phyloP scores from a whole-genome alignment of 139 green algal species.

The Chlamydomonas sp. region DNA sequence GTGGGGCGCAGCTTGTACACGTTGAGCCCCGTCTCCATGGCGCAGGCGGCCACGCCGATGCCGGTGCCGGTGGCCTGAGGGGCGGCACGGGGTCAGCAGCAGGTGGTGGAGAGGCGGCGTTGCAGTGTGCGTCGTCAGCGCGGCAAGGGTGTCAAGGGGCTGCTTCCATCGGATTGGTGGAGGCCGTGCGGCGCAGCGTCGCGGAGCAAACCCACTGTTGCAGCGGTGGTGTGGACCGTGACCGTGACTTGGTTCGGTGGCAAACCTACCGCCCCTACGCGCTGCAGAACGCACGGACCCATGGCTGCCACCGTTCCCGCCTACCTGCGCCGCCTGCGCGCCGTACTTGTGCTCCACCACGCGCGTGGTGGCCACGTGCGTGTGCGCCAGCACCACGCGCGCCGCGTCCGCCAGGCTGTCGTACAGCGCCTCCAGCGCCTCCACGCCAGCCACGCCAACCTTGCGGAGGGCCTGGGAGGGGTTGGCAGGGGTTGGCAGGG shows the following conservation, averaged over 20 bases:
- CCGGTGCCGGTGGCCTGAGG: slow-evolving; percentile 1
- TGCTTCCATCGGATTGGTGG: too few species aligned
- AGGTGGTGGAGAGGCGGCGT: background rate
- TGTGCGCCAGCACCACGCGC: slow-evolving; percentile 26
- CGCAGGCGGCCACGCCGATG: background rate
- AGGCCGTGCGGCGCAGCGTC: too few species aligned
- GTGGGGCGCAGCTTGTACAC: slow-evolving; percentile 29
- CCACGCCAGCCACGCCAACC: slow-evolving; percentile 20
- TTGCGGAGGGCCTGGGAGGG: slow-evolving; percentile 5
- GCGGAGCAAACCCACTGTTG: too few species aligned
- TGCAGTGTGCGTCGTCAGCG: background rate
- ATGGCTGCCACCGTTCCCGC: background rate
- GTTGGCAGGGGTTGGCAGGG: background rate
- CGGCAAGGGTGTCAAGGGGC: too few species aligned
- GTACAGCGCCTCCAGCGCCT: slow-evolving; percentile 19
- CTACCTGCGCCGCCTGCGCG: background rate
- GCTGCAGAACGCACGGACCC: too few species aligned
- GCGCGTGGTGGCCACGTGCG: background rate
- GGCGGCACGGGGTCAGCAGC: background rate
- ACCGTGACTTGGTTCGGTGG: too few species aligned
- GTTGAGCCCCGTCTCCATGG: slow-evolving; percentile 20
- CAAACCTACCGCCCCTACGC: too few species aligned
- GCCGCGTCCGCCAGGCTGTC: slow-evolving; percentile 28
- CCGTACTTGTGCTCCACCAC: slow-evolving; percentile 23
- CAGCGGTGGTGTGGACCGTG: too few species aligned